Evolutionary conservation across 495 filamentous ascomycete species (phyloP).

Genomic region (Terfezia claveryi): DNA sequence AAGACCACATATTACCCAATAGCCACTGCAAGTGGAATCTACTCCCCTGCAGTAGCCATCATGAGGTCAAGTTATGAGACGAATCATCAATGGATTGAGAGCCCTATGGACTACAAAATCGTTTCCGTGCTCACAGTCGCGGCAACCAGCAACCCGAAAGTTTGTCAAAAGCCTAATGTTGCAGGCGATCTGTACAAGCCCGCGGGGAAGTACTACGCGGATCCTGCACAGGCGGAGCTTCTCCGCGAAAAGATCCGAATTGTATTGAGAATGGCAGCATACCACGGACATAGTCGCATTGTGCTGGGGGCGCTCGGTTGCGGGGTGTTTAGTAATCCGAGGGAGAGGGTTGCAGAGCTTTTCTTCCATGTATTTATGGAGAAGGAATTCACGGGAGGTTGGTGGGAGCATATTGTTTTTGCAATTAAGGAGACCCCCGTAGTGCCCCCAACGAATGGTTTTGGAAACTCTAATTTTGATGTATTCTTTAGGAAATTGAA

Average conservation of each 20-base stretch:
- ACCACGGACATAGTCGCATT: slow-evolving; percentile 29
- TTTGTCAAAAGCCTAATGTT: slow-evolving; percentile 6
- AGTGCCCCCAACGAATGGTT: neutral
- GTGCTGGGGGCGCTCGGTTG: slow-evolving; percentile 46
- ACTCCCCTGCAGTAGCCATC: slow-evolving; percentile 35
- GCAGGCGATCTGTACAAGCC: slow-evolving; percentile 1
- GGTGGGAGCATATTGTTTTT: slow-evolving; percentile 34
- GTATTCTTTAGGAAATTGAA: too few relatives aligned
- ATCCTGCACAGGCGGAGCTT: slow-evolving; percentile 20
- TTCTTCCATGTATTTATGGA: slow-evolving; percentile 37
- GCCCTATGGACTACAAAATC: slow-evolving; percentile 3
- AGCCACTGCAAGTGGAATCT: slow-evolving; percentile 24
- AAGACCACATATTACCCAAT: slow-evolving; percentile 34
- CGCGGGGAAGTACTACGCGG: slow-evolving; percentile 11
- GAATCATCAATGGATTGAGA: slow-evolving; percentile 26
- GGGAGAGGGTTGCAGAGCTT: slow-evolving; percentile 29
- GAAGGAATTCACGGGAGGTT: slow-evolving; percentile 35
- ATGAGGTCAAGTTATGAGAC: slow-evolving; percentile 25
- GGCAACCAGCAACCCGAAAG: slow-evolving; percentile 23
- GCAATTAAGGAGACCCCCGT: slow-evolving; percentile 19
- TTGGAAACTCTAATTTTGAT: neutral
- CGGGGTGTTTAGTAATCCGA: slow-evolving; percentile 39
- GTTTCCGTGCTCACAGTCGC: slow-evolving; percentile 33
- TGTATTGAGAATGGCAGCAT: slow-evolving; percentile 31
- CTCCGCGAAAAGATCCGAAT: slow-evolving; percentile 39